A percentile compares a stretch with the other conserved stretches of the same genome.
Conservation (phyloP, 2,329 filamentous ascomycete genomes). For the Cladophialophora yegresii region DNA sequence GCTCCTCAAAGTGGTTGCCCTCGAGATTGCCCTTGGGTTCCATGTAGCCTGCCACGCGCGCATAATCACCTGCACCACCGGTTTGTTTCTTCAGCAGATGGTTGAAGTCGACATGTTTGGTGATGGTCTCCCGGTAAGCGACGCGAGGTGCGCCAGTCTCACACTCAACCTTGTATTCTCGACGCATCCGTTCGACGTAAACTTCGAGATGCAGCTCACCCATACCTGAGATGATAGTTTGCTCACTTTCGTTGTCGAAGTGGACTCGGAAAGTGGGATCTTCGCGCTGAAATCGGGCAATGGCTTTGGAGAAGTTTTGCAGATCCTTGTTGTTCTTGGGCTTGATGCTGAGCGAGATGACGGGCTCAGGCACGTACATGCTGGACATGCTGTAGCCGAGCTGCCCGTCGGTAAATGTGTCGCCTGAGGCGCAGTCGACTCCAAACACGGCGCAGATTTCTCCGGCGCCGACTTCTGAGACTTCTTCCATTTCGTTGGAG, state of each 20-base stretch:
- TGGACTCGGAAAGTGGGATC: constrained; percentile 96
- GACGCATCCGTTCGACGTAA: constrained; percentile 93
- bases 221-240: constrained; percentile 99
- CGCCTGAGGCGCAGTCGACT: constrained; percentile 94
- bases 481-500: constrained; percentile 99
- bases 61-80: constrained; percentile 92
- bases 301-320: constrained; percentile 95
- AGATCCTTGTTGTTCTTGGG: constrained; percentile 91
- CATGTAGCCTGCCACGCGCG: constrained; percentile 86
- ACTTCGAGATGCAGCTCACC: constrained; percentile 96
- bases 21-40: constrained; percentile 76
- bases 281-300: constrained; percentile 97
- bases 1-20: constrained; percentile 80
- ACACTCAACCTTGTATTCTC: constrained; percentile 96
- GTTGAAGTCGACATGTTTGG: constrained; percentile 78
- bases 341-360: constrained; percentile 96
- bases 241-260: constrained; percentile 86
- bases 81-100: constrained; percentile 93
- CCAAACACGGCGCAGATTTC: constrained; percentile 99
- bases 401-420: constrained; percentile 94
- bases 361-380: constrained; percentile 95
- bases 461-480: constrained; percentile 85
- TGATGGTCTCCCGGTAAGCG: constrained; percentile 93
- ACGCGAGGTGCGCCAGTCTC: constrained; percentile 95
- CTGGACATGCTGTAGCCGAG: constrained; percentile 94